Evolutionary conservation across 2,329 filamentous ascomycete genomes (phyloP), one percentile per base, ranked within the genome.

Genomic region (Xylaria multiplex): DNA sequence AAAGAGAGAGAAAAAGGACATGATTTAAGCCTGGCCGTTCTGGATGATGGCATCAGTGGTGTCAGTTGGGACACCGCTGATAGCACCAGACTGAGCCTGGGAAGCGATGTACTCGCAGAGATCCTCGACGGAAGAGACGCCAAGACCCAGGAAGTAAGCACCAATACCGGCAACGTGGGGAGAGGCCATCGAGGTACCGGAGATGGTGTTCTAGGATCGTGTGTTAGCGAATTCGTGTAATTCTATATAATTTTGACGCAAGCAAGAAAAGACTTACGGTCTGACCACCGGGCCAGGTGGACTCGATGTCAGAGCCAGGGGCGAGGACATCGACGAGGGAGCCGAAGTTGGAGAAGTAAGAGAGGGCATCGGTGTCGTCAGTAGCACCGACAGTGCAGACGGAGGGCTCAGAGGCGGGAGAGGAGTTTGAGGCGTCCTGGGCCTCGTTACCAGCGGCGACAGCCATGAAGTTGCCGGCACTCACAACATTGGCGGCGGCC

Each of bases 81-180:
- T 76, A 62, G 78, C 78, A 56, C 76, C 77, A 69, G 78, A 80
- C 64, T 79, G 78, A 22, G 80, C 74, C 43, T 79, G 75, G 22
- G 77, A 66, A 57, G 75, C 73, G 59, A 86, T 81, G 69, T 79
- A 79, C 24, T 74, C 60, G 71, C 81, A 81, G 46, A 86, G 78
- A 43, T 76, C 76, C 16, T 5, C 76, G 1, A 84, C 82, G 16
- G 70, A 78, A 69, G 48, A 71, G 67, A 72, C 85, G 16, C 65
- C 82, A 2, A 84, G 76, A n/a, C 75, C 79, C 66, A 84, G 73
- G 54, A 89, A 76, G 75, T 89, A 90, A 9, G 85, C 81, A 6
- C 83, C 86, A n/a, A 90, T 74, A 16, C 88, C 88, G 35, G 85
- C 82, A 60, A 90, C 81, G 72, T 90, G 87, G 0, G 88, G 88